phyloP scores from a whole-genome alignment of 1,139 yeast species.

The Debaryomycetaceae sp. region DNA sequence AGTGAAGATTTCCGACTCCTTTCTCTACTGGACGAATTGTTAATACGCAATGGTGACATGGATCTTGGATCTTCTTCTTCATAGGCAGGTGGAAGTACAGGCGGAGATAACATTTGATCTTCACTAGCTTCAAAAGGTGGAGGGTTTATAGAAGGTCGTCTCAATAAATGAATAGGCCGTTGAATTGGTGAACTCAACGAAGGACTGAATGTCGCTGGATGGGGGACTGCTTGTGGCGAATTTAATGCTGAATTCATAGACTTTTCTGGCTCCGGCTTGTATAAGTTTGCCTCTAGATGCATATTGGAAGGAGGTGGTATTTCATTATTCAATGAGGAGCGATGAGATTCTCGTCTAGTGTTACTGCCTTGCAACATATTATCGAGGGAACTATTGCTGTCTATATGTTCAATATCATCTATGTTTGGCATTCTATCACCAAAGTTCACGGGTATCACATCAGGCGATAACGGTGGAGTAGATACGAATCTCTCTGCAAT shows the following conservation, averaged over 20 bases:
- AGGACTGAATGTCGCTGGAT: constrained; percentile 34
- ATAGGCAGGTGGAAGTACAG: constrained; percentile 37
- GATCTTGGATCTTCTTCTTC: constrained; percentile 24
- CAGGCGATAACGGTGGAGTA: constrained; percentile 50
- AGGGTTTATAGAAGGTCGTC: constrained; percentile 39
- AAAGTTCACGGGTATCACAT: constrained; percentile 39
- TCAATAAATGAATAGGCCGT: constrained; percentile 33
- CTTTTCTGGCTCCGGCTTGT: constrained; percentile 48
- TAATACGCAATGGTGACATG: constrained; percentile 35
- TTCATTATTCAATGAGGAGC: constrained; percentile 9
- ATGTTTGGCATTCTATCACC: background rate
- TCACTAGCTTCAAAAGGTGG: constrained; percentile 33
- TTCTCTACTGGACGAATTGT: constrained; percentile 6
- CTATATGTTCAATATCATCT: background rate
- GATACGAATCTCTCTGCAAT: constrained; percentile 21
- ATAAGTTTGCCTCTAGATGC: constrained; percentile 58
- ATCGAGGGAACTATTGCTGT: constrained; percentile 10
- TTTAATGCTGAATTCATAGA: constrained; percentile 26
- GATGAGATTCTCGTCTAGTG: constrained; percentile 41
- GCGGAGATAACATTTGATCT: constrained; percentile 14
- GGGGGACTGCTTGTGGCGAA: constrained; percentile 60
- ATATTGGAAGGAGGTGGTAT: constrained; percentile 18
- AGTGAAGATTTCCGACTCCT: background rate
- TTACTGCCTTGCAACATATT: constrained; percentile 14
- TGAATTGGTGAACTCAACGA: constrained; percentile 34